phyloP scores from a whole-genome alignment of 2,329 filamentous ascomycete species.

The Fusarium oxysporum region DNA sequence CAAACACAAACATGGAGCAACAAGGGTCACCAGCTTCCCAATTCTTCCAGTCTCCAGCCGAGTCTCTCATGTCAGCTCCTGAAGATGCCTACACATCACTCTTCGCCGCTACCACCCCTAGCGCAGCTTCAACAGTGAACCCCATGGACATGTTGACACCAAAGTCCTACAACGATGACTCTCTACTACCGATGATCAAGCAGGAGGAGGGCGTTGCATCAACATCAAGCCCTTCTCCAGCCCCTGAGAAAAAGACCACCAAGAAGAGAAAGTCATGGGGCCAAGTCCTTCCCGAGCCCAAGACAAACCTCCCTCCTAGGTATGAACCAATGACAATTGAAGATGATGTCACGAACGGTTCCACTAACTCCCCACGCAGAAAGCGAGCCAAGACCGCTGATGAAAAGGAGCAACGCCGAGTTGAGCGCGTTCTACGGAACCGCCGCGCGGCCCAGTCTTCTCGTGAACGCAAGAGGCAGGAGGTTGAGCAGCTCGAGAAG shows the following conservation, averaged over 20 bases:
- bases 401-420: slow-evolving; percentile 97
- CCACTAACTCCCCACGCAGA: slow-evolving; percentile 58
- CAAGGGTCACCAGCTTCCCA: slow-evolving; percentile 60
- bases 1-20: slow-evolving; percentile 53
- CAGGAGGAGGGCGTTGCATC: slow-evolving; percentile 31
- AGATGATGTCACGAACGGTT: not conserved
- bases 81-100: slow-evolving; percentile 63
- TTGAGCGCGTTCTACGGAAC: slow-evolving; percentile 96
- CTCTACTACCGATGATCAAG: slow-evolving; percentile 22
- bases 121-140: slow-evolving; percentile 53
- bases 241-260: slow-evolving; percentile 72
- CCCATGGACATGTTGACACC: slow-evolving; percentile 64
- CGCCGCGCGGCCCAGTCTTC: slow-evolving; percentile 97
- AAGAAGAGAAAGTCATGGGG: slow-evolving; percentile 99
- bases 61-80: slow-evolving; percentile 65
- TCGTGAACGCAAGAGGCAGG: slow-evolving; percentile 86
- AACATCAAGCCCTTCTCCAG: slow-evolving; percentile 42
- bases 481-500: slow-evolving; percentile 87
- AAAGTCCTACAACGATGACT: slow-evolving; percentile 52
- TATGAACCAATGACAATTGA: slow-evolving; percentile 54
- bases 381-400: slow-evolving; percentile 99
- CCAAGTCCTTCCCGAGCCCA: slow-evolving; percentile 94
- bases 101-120: slow-evolving; percentile 54
- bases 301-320: slow-evolving; percentile 94
- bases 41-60: slow-evolving; percentile 65